Evolutionary conservation across 1,139 yeast species (phyloP), one percentile per base, ranked within the genome.

Genomic region (Diutina scorzettiae): DNA sequence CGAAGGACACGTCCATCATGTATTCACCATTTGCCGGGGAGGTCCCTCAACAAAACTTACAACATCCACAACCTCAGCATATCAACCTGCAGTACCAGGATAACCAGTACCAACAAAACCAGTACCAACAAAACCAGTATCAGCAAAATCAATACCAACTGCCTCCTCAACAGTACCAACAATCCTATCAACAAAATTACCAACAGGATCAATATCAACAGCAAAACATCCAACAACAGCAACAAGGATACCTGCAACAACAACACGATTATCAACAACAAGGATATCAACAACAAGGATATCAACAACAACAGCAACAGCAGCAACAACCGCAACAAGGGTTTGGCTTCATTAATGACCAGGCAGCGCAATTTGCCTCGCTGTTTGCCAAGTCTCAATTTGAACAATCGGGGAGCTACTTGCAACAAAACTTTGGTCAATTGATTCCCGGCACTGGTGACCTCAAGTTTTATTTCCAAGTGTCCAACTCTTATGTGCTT

Each of bases 321-420:
- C 40, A 18, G 5, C 14, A 12, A 5, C 43, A 41, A 20, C 21
- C 5, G 12, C 24, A 19, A 11, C n/a, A 9, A 4, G 40, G 47
- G 40, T 47, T 47, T 5, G 63, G 66, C 47, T 69, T 82, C 50
- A 73, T 86, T 57, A 75, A 73, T 49, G 95, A 85, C 54, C 93
- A 95, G 18, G 76, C 86, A 5, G 76, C 95, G 0, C 77, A 83
- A 43, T 73, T 91, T 69, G 96, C 96, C 2, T 74, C 91, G 29
- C 95, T 85, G 54, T 78, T 89, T 47, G 96, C 97, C 27, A 82
- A 85, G 53, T 74, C 75, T 44, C 96, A 97, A 4, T 73, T 91
- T 43, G 78, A 73, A 45, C 71, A 74, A 37, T 71, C 78, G 31
- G 85, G 83, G 51, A 81, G 80, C 49, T 84, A 83, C 57, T 62